These are phyloP conservation scores for Neurospora pannonica DNA, from an alignment of 495 filamentous ascomycete genomes.

Conservation along the genomic window DNA sequence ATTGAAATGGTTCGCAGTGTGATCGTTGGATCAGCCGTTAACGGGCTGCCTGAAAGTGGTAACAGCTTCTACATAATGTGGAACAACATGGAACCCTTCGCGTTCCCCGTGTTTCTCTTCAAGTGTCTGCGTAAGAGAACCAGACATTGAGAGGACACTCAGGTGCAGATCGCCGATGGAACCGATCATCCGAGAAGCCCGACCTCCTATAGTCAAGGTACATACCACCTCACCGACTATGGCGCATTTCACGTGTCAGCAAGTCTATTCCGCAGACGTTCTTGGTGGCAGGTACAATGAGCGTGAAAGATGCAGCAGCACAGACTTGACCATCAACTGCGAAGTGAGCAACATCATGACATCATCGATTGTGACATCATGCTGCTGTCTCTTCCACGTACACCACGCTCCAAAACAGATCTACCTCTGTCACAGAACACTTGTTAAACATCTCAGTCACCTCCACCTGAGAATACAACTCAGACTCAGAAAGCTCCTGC, in stretches of 20 bases:
- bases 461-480: not conserved
- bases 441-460: not conserved
- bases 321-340: not conserved
- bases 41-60: not conserved
- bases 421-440: not conserved
- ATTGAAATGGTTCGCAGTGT: not conserved
- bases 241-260: not conserved
- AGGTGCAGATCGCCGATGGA: not conserved
- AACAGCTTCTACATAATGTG: not conserved
- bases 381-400: not conserved
- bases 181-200: not conserved
- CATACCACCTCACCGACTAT: not conserved
- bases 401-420: not conserved
- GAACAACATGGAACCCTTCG: not conserved
- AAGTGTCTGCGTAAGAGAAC: not conserved
- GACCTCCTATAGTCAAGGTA: not conserved
- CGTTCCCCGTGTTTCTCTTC: not conserved
- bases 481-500: not conserved
- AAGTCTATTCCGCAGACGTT: not conserved
- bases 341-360: not conserved
- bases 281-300: not conserved
- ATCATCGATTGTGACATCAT: not conserved
- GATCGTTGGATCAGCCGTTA: not conserved
- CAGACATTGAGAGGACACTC: not conserved
- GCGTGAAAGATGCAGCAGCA: not conserved